Base-by-base conservation (phyloP, 352 stramenopile species). In the Phytophthora colocasiae region DNA sequence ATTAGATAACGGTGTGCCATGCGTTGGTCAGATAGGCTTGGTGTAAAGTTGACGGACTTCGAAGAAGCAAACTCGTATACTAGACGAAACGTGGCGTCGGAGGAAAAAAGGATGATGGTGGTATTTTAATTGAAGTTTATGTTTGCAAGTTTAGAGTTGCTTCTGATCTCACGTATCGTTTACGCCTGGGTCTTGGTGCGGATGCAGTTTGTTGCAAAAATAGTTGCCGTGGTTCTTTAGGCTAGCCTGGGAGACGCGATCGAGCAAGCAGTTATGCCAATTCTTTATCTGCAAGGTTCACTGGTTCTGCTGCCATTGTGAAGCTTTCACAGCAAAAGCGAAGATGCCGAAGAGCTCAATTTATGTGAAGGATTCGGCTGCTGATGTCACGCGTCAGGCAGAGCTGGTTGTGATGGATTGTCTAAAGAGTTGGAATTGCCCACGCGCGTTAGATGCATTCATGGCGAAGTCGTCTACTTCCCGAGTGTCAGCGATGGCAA, bases 351-450 rank as follows among this genome's bases (percentile, higher is more conserved):
- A 66, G 32, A 71, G 44, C 8, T 60, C 51, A 24, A 31, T 61
- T 40, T 61, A 74, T 10, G 66, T 58, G 53, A 44, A 60, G 1
- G 24, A 68, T 49, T 48, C 45, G 22, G 44, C 46, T 56, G 36
- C 40, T 41, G 83, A 92, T 62, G 65, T 90, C 14, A 71, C 75
- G 7, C 69, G 80, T 5, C 84, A 92, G 58, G 80, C 82, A 1
- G 80, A 94, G 52, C 53, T 92, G 47, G 73, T 94, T 5, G 81
- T 87, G 34, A 79, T 90, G 73, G 84, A 94, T 31, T 92, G 76
- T 50, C 68, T 94, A 6, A 89, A 89, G 63, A 82, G 58, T 36
- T 83, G 54, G 49, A 82, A 80, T 26, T 91, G 75, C 53, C 56
- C 75, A 3, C 81, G 77, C 45, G 77, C 84, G 17, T 63, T 94